Base-by-base conservation (phyloP, 768 basidiomycete species). In the Exidia glandulosa region DNA sequence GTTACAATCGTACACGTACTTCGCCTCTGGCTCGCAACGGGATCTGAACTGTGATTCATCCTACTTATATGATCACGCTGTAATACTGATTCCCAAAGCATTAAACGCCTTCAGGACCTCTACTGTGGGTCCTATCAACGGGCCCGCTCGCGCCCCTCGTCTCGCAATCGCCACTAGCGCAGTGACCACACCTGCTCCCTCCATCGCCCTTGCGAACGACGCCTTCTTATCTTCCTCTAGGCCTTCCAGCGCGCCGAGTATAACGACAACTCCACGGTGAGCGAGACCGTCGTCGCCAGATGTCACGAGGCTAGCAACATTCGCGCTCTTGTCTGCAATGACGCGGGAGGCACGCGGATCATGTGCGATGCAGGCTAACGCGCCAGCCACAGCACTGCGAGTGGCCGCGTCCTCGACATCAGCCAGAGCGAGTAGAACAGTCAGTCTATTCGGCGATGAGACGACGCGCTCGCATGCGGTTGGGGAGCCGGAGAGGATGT, bases 401-500 rank as follows among this genome's bases (percentile, higher is more conserved):
- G 95, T 99, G 6, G 82, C 81, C 10, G 85, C 57, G 73, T 99
- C 96, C 29, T 93, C 86, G 14, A 91, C 84, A 63, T 94, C 88
- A 2, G 89, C 87, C 50, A 99, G 74, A 3, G 94, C 93, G 41
- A 95, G 70, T 25, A 98, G 71, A 36, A 97, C 75, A 61, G 91
- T 88, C 1, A 98, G 73, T 70, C 86, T 87, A 23, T 71, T 72
- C 32, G 70, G 70, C 31, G 62, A 72, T 29, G 82, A 83, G 10
- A 81, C 82, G 68, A 88, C 95, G 64, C 80, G 79, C 62, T 83
- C 80, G 69, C 92, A 95, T 4, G 87, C 82, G 3, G 77, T 76
- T 50, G 93, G 88, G 16, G 86, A 85, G 6, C 87, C 88, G 2
- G 78, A 81, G 37, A 94, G 79, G 14, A 99, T 79, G 73, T 99